These are phyloP conservation scores for Trichophyton simii DNA, from an alignment of 2,329 filamentous ascomycete species.

Conservation along the genomic window DNA sequence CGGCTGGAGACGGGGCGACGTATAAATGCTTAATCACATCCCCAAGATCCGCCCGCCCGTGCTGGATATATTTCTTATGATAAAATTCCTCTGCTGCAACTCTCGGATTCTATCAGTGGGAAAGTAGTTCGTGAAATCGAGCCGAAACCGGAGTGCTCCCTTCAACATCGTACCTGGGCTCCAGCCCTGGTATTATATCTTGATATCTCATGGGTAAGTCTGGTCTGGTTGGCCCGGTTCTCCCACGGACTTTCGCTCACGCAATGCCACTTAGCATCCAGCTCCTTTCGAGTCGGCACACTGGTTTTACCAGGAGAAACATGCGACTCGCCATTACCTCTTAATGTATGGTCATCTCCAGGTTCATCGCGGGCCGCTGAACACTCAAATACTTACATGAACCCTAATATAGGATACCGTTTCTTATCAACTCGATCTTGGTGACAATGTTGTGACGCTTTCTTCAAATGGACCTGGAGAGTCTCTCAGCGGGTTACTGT, in stretches of 20 bases:
- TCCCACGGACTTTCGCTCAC: background rate
- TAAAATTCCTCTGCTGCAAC: background rate
- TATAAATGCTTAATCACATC: background rate
- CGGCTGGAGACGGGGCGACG: background rate
- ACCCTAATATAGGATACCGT: background rate
- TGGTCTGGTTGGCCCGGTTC: background rate
- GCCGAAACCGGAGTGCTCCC: background rate
- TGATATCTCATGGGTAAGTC: background rate
- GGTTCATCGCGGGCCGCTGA: background rate
- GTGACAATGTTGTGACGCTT: slow-evolving; percentile 59
- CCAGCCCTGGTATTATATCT: background rate
- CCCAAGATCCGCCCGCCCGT: background rate
- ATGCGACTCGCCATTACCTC: background rate
- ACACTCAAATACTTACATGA: background rate
- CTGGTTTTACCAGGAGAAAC: background rate
- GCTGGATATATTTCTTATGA: background rate
- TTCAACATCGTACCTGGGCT: background rate
- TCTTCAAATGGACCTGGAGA: slow-evolving; percentile 48
- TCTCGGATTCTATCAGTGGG: background rate
- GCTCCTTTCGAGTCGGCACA: background rate
- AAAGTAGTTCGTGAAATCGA: background rate
- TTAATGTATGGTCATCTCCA: background rate
- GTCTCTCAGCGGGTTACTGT: slow-evolving; percentile 67
- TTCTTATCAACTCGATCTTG: slow-evolving; percentile 21
- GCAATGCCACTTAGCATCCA: background rate